These are phyloP conservation scores for Phyllosticta ampelicida DNA, from an alignment of 2,329 filamentous ascomycete genomes.

Conservation along the genomic window DNA sequence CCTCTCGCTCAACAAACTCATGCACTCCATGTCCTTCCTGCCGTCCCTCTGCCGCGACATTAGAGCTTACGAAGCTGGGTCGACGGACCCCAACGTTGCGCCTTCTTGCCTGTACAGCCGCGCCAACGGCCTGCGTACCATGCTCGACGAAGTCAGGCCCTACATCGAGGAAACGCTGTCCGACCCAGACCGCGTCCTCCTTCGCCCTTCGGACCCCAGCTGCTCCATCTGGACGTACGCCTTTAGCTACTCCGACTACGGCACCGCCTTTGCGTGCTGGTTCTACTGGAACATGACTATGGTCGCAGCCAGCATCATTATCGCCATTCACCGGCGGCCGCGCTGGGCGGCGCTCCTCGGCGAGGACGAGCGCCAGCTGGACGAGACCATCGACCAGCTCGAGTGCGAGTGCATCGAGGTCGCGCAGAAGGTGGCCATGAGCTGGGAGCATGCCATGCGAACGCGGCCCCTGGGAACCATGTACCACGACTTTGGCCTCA, in stretches of 20 bases:
- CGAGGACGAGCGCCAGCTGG: background rate
- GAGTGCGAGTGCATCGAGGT: background rate
- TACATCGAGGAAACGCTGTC: background rate
- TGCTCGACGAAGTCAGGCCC: constrained; percentile 1
- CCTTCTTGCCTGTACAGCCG: background rate
- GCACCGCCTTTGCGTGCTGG: constrained; percentile 4
- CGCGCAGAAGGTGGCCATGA: background rate
- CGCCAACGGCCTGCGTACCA: background rate
- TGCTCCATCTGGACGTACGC: background rate
- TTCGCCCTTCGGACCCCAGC: background rate
- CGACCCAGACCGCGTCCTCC: background rate
- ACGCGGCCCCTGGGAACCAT: constrained; percentile 5
- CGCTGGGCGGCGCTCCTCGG: background rate
- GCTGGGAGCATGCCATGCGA: constrained; percentile 1
- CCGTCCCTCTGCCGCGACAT: constrained; percentile 1
- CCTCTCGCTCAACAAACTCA: constrained; percentile 1
- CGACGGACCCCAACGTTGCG: background rate
- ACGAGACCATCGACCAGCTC: background rate
- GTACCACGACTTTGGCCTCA: constrained; percentile 9
- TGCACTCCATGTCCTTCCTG: background rate
- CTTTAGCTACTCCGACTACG: constrained; percentile 3
- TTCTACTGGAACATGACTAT: constrained; percentile 10
- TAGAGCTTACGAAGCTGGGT: background rate
- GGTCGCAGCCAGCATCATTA: background rate
- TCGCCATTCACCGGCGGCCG: background rate